Evolutionary conservation across 1,284 basidiomycete genomes (phyloP), one percentile per base, ranked within the genome.

Genomic region (Waitea zeae): DNA sequence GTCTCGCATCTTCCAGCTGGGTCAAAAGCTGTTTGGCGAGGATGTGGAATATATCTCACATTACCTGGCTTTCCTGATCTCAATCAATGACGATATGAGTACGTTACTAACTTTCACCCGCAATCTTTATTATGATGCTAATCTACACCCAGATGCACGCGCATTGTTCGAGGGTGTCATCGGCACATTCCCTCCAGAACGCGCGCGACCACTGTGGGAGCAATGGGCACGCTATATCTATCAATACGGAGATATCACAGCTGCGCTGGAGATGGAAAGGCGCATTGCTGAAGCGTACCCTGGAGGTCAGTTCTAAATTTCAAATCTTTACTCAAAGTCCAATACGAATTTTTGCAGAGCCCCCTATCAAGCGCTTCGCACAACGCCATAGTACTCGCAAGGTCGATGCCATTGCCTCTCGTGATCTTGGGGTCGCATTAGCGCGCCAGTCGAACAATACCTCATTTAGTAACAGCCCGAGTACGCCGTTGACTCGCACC

Each of bases 1-100:
- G 0, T 84, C 77, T 33, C 74, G 88, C 37, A 93, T 98, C 40
- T 97, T 96, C 49, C 89, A 96, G 53, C 77, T 87, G 41, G 93
- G 90, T n/a, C 58, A 95, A 49, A 87, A 90, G 49, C 58, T 66
- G 4, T 96, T 88, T 51, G 69, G 72, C 3, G 72, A 81, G 18
- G 86, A 96, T 43, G 71, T 80, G 15, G 79, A 86, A 37, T 96
- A 80, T 45, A 86, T 95, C 7, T 59, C 87, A 38, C 71, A 80
- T 36, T 96, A 97, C 57, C 70, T 99, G 28, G 75, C 80, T 20
- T 98, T 95, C 64, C 61, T 98, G 43, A 83, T 98, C 43, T 81
- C 79, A 13, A 73, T 95, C 57, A 97, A 98, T 51, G 93, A 98
- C 54, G 83, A 92, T 47, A 88, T 80, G 50, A 96, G 90, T 92